Percentiles rank a stretch among this genome's conserved stretches.
These are phyloP conservation scores for Coprinopsis marcescibilis DNA, from an alignment of 768 basidiomycete species.

Conservation along the genomic window DNA sequence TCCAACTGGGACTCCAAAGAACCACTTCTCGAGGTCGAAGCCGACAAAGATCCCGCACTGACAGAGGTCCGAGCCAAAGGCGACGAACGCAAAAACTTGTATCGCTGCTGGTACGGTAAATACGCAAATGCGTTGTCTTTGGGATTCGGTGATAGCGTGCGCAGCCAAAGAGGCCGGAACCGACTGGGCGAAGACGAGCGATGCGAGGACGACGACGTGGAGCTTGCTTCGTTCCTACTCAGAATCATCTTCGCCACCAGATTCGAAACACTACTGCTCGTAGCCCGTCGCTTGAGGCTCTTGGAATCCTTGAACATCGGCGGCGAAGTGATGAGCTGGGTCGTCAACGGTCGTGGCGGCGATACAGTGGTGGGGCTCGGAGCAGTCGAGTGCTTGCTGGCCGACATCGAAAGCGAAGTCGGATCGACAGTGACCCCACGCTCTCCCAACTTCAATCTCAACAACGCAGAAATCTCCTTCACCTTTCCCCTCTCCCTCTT, in stretches of 20 bases:
- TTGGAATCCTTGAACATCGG: slow-evolving; percentile 7
- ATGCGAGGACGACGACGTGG: slow-evolving; percentile 9
- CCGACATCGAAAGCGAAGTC: neutral
- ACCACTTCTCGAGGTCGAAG: no score
- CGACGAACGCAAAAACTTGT: slow-evolving; percentile 13
- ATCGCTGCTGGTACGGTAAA: slow-evolving; percentile 12
- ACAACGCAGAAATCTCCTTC: slow-evolving; percentile 49
- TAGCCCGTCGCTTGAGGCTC: slow-evolving; percentile 22
- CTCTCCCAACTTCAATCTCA: slow-evolving; percentile 51
- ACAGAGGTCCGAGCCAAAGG: slow-evolving; percentile 18
- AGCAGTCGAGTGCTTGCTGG: neutral
- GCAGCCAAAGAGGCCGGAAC: neutral
- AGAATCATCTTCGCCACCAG: slow-evolving; percentile 37
- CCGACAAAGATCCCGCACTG: no score
- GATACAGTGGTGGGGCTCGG: no score
- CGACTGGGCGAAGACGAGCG: slow-evolving; percentile 9
- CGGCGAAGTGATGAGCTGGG: no score
- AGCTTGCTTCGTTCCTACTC: slow-evolving; percentile 20
- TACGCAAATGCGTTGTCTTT: neutral
- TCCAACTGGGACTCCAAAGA: no score
- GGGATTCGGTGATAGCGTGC: neutral
- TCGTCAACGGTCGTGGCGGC: no score
- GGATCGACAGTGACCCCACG: slow-evolving; percentile 17
- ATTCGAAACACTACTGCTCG: slow-evolving; percentile 30
- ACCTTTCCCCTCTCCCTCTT: slow-evolving; percentile 45